Conservation (phyloP, 192 early-diverging fungal genomes). For the Chytriomyces hyalinus region DNA sequence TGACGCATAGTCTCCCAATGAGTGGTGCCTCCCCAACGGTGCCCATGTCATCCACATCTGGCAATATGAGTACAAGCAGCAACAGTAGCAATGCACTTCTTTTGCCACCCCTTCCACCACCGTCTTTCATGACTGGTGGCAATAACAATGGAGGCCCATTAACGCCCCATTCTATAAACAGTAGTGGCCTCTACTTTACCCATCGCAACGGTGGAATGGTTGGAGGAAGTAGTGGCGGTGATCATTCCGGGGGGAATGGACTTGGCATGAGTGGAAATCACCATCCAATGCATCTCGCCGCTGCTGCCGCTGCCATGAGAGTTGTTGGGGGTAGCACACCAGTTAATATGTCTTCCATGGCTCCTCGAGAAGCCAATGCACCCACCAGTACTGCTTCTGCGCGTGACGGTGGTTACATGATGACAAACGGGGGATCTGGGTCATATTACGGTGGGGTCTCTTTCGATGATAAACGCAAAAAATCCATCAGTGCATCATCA, state of each 20-base stretch:
- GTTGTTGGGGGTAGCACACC: constrained; percentile 8
- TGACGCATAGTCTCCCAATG: constrained; percentile 22
- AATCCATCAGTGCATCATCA: neutral
- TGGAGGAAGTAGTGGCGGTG: too few species aligned
- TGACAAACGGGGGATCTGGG: neutral
- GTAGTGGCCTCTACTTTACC: neutral
- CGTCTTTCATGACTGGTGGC: neutral
- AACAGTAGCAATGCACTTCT: constrained; percentile 1
- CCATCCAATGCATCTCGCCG: constrained; percentile 35
- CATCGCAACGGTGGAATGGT: neutral
- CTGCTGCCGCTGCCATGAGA: constrained; percentile 12
- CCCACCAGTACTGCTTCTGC: neutral
- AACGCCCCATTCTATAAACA: neutral
- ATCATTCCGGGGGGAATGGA: neutral
- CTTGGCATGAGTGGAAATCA: constrained; percentile 28
- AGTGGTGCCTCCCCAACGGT: neutral
- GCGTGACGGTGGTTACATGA: neutral
- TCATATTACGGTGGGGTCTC: neutral
- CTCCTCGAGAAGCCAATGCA: neutral
- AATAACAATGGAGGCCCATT: neutral
- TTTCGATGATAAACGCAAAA: constrained; percentile 10
- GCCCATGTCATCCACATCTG: neutral
- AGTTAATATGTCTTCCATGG: neutral
- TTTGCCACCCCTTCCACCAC: constrained; percentile 27
- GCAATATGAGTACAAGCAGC: neutral